Conservation (phyloP, 306 rosid genomes). For the Oemleria cerasiformis region DNA sequence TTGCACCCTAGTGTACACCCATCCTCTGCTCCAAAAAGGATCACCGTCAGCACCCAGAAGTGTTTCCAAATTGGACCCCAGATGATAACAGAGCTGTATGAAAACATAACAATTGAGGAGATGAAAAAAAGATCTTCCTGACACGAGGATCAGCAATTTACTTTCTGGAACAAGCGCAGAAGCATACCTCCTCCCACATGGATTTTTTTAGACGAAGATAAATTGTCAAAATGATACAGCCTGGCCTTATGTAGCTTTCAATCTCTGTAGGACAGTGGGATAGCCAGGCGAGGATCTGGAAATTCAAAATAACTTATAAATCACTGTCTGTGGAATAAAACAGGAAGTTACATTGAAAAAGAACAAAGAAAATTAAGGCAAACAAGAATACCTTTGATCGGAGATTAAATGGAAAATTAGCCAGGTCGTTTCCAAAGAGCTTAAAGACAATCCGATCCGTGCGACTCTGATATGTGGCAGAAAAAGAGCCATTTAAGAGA, state of each 20-base stretch:
- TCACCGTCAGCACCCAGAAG: constrained; percentile 59
- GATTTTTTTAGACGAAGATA: constrained; percentile 58
- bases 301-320: constrained; percentile 20
- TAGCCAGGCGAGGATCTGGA: constrained; percentile 69
- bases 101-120: constrained; percentile 1
- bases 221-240: constrained; percentile 70
- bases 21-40: constrained; percentile 84
- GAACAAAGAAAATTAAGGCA: constrained; percentile 17
- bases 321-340: constrained; percentile 24
- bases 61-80: constrained; percentile 60
- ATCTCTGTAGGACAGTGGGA: constrained; percentile 75
- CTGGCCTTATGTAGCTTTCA: constrained; percentile 86
- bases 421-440: constrained; percentile 88
- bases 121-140: constrained; percentile 13
- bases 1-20: constrained; percentile 68
- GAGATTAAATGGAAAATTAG: constrained; percentile 62
- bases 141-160: not conserved
- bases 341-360: constrained; percentile 18
- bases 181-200: constrained; percentile 74
- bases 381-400: constrained; percentile 63
- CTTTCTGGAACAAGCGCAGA: constrained; percentile 9
- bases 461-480: constrained; percentile 55
- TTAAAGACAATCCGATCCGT: constrained; percentile 91
- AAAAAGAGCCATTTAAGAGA: constrained; percentile 10
- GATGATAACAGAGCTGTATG: constrained; percentile 60